Conservation (phyloP, 2,329 filamentous ascomycete species). For the Pseudogymnoascus destructans region DNA sequence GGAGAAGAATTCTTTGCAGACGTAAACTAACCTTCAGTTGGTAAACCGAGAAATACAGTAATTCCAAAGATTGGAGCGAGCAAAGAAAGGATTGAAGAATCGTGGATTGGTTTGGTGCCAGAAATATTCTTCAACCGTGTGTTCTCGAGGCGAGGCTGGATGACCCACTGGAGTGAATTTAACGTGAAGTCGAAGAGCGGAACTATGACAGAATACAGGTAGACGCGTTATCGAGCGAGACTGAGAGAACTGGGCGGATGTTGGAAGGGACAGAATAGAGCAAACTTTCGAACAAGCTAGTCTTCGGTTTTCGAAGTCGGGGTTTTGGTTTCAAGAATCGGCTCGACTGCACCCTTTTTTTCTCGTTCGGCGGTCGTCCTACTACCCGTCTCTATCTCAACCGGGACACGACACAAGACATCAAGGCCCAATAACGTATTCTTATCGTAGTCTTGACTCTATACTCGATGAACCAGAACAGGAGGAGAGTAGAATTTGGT, state of each 20-base stretch:
- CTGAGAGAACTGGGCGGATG: slow-evolving; percentile 1
- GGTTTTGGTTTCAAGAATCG: not conserved
- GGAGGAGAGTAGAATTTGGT: not conserved
- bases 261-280: slow-evolving; percentile 6
- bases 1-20: not conserved
- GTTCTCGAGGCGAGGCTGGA: slow-evolving; percentile 7
- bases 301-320: not conserved
- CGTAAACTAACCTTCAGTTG: not conserved
- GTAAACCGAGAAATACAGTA: not conserved
- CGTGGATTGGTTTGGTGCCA: not conserved
- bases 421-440: not conserved
- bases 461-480: not conserved
- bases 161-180: slow-evolving; percentile 8
- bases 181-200: slow-evolving; percentile 2
- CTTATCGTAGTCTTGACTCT: slow-evolving; percentile 1
- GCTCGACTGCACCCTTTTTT: slow-evolving; percentile 2
- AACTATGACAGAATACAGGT: slow-evolving; percentile 6
- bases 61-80: slow-evolving; percentile 1
- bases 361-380: slow-evolving; percentile 2
- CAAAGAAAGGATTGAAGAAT: slow-evolving; percentile 7
- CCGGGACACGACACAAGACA: slow-evolving; percentile 7
- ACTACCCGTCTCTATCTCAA: slow-evolving; percentile 8
- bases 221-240: not conserved
- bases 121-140: slow-evolving; percentile 6
- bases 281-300: not conserved